Evolutionary conservation across 148 eudicot species (phyloP), one percentile per base, ranked within the genome.

Genomic region (Amaranthus hypochondriacus): DNA sequence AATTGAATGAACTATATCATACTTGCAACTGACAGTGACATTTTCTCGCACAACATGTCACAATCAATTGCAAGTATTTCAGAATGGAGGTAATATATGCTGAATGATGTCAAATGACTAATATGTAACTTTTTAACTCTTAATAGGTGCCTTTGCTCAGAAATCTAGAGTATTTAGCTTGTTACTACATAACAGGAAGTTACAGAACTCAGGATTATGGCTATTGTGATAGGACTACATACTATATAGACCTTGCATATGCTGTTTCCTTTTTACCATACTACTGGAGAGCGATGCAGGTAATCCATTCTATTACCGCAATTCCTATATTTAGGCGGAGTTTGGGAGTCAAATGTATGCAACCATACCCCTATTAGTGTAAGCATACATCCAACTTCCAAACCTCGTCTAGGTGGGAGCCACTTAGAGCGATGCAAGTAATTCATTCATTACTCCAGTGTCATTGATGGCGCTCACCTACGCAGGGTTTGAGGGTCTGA

Each of bases 231-330:
- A 88, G 83, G 70, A 87, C 84, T 43, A 78, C 86, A 61, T 73
- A 90, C 62, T 96, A 89, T 75, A 84, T 90, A 69, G 97, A 96
- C 75, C 89, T 96, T 7, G 92, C 99, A 50, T 92, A 96, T 82
- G 97, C 96, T 5, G 91, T 96, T 68, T 96, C 99, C 44, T 96
- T 96, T 81, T 77, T 96, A 43, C 99, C 99, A 53, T 96, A 92
- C 79, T 96, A 92, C 69, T 96, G 97, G 97, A 85, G 99, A 75
- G 99, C 99, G 69, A 92, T 96, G 99, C 99, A 96, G 96, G 99
- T 92, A 28, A 28, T 28, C 39, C 39, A 28, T 28, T 28, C 39
- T 28, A 28, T 28, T 28, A 28, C 39, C 39, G 39, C 39, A 28
- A 28, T 28, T 1, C 39, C 39, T 28, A 28, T 28, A 28, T 28